These are phyloP conservation scores for Podospora fimiseda DNA, from an alignment of 495 filamentous ascomycete species.

Conservation along the genomic window DNA sequence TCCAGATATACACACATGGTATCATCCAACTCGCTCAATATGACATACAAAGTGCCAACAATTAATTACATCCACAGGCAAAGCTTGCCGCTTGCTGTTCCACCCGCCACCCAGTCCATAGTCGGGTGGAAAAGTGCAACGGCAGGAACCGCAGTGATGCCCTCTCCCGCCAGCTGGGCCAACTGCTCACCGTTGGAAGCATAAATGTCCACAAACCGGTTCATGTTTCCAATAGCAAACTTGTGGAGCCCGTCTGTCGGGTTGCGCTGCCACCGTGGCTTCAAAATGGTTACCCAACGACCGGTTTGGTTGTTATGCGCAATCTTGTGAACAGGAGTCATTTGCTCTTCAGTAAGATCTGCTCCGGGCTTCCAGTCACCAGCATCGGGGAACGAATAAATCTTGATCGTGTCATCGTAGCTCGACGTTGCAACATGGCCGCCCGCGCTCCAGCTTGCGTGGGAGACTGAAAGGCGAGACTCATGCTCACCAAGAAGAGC, in stretches of 20 bases:
- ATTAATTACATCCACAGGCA: constrained; percentile 73
- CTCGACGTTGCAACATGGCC: constrained; percentile 85
- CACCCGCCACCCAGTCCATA: constrained; percentile 85
- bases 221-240: constrained; percentile 96
- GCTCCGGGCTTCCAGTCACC: constrained; percentile 58
- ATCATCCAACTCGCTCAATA: neutral
- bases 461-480: constrained; percentile 77
- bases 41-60: neutral
- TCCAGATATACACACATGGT: neutral
- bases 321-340: constrained; percentile 63
- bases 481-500: constrained; percentile 72
- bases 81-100: constrained; percentile 87
- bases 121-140: constrained; percentile 86
- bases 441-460: constrained; percentile 75
- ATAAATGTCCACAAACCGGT: constrained; percentile 90
- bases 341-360: constrained; percentile 50
- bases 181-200: constrained; percentile 74
- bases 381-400: constrained; percentile 68
- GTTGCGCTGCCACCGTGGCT: constrained; percentile 82
- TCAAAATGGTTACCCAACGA: constrained; percentile 67
- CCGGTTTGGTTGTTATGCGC: constrained; percentile 96
- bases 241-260: constrained; percentile 73
- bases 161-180: constrained; percentile 80
- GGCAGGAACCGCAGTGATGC: constrained; percentile 89
- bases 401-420: constrained; percentile 92